Percentiles rank a stretch among this genome's conserved stretches.
Evolutionary conservation across 108 stramenopile species (phyloP).

Genomic region (Bacterosira constricta): DNA sequence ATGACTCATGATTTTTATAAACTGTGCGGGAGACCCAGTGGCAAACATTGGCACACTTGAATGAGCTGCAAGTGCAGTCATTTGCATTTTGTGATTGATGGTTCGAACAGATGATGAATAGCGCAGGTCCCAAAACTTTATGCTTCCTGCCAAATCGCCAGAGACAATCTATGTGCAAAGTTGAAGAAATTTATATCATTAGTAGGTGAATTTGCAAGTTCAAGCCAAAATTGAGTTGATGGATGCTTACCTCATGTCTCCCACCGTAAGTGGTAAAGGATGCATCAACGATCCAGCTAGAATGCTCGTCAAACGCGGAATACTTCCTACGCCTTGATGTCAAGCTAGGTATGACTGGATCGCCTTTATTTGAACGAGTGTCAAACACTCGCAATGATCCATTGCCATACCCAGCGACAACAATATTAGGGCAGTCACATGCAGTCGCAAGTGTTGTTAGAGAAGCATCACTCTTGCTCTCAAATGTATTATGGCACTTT

Average conservation of each 20-base stretch:
- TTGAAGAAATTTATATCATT: not conserved
- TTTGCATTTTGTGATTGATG: slow-evolving; percentile 81
- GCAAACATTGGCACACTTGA: slow-evolving; percentile 87
- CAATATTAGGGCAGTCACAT: slow-evolving; percentile 69
- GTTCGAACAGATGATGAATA: slow-evolving; percentile 63
- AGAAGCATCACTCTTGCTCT: slow-evolving; percentile 61
- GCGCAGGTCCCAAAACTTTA: slow-evolving; percentile 94
- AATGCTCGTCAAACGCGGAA: slow-evolving; percentile 65
- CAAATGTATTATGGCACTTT: slow-evolving; percentile 56
- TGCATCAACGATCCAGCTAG: slow-evolving; percentile 85
- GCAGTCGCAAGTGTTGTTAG: slow-evolving; percentile 87
- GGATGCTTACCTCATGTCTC: slow-evolving; percentile 51
- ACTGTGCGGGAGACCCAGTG: slow-evolving; percentile 92
- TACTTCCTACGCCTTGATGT: slow-evolving; percentile 30
- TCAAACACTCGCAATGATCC: slow-evolving; percentile 90
- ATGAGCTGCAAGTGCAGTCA: slow-evolving; percentile 95
- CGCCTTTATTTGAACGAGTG: slow-evolving; percentile 51
- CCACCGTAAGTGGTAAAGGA: slow-evolving; percentile 74
- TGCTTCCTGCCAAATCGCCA: slow-evolving; percentile 84
- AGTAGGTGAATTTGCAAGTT: not conserved
- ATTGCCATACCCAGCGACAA: slow-evolving; percentile 91
- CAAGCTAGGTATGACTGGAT: slow-evolving; percentile 5
- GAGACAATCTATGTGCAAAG: slow-evolving; percentile 68
- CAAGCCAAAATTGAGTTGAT: slow-evolving; percentile 6
- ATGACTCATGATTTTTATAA: slow-evolving; percentile 88